These are phyloP conservation scores for Alternaria sp. DNA, from an alignment of 2,329 filamentous ascomycete species.

Conservation along the genomic window DNA sequence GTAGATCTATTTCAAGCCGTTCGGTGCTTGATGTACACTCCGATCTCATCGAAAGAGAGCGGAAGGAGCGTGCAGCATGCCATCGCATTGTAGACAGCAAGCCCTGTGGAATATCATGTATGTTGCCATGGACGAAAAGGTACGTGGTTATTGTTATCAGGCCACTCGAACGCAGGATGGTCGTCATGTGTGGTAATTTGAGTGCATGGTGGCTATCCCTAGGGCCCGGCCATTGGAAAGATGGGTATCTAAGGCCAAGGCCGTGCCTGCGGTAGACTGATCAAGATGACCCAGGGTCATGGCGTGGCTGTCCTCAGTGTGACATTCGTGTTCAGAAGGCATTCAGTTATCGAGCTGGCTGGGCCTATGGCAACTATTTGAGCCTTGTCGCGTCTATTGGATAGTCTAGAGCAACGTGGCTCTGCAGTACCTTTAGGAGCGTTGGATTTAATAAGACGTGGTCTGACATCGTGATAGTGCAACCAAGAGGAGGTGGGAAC, in stretches of 20 bases:
- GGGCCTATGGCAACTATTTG: background rate
- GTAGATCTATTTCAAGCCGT: background rate
- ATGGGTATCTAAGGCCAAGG: background rate
- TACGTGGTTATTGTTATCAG: background rate
- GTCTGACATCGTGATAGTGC: background rate
- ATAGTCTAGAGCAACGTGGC: constrained; percentile 3
- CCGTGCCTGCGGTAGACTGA: background rate
- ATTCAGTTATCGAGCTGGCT: background rate
- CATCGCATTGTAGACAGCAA: constrained; percentile 1
- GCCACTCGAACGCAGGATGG: background rate
- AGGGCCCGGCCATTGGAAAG: background rate
- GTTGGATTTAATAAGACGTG: background rate
- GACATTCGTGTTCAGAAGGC: constrained; percentile 5
- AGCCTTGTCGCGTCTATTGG: background rate
- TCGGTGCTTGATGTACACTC: constrained; percentile 2
- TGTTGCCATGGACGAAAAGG: background rate
- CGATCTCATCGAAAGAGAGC: background rate
- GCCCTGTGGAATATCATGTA: background rate
- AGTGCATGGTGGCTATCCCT: background rate
- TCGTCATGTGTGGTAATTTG: background rate
- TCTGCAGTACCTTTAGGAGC: constrained; percentile 1
- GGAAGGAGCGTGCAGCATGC: constrained; percentile 8
- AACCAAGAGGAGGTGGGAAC: background rate
- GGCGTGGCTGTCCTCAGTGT: background rate
- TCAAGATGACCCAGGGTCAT: background rate